Evolutionary conservation across 2,329 filamentous ascomycete genomes (phyloP), one percentile per base, ranked within the genome.

Genomic region (Pleurostoma richardsiae): DNA sequence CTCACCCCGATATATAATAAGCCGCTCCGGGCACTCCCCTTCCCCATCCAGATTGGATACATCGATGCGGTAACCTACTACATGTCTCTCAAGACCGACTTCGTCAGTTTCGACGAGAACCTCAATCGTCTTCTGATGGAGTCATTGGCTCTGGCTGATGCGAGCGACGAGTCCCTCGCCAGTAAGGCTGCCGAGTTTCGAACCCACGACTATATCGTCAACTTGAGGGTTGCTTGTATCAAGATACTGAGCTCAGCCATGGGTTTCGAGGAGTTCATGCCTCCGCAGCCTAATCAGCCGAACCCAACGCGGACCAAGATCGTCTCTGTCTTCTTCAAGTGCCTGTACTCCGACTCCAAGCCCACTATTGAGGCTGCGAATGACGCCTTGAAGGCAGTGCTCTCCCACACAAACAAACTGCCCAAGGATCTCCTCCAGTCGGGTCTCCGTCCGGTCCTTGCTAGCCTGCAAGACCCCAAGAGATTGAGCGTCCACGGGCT

Each of bases 61-160:
- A 96, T 99, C 56, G 95, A 99, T 63, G 94, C 94, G 1, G 90
- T 99, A 61, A 96, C 90, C 0, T 99, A 95, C 66, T 95, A 95
- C 61, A 80, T 99, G 71, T 85, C 86, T 47, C 76, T 99, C 42
- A 92, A 95, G 63, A 83, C 86, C 42, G 87, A 94, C 54, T 92
- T 96, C 59, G 83, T 99, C 29, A 82, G 85, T 6, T 96, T 97
- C 63, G 94, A 96, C 54, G 92, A 97, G 43, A 84, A 91, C 52
- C 76, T 97, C 29, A 95, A 94, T 55, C 82, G 94, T 40, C 73
- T 99, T 39, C 77, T 99, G 49, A 88, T 95, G 80, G 94, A 99
- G 68, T 95, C 92, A 5, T 74, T 99, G 39, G 94, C 92, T 8
- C 72, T 99, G 50, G 91, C 94, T 28, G 94, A 99, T 70, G 92